Conservation (phyloP, 495 filamentous ascomycete genomes). For the Penicillium desertorum region DNA sequence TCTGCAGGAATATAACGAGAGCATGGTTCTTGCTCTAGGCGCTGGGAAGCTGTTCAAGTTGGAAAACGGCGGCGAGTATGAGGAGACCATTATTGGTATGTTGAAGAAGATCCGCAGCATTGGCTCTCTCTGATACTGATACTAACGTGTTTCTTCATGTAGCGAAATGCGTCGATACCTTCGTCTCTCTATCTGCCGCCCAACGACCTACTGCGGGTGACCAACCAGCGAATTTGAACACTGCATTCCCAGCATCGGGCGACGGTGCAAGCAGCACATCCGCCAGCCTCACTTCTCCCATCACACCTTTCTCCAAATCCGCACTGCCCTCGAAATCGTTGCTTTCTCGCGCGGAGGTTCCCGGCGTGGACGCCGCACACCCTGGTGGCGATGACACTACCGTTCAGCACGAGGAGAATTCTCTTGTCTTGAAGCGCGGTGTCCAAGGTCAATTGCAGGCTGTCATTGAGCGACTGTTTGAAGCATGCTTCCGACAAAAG, state of each 20-base stretch:
- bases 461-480: slow-evolving; percentile 86
- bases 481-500: slow-evolving; percentile 81
- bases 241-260: slow-evolving; percentile 62
- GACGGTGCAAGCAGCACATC: slow-evolving; percentile 66
- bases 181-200: slow-evolving; percentile 79
- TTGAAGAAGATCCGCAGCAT: slow-evolving; percentile 8
- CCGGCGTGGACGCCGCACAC: slow-evolving; percentile 54
- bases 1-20: slow-evolving; percentile 97
- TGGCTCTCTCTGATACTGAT: not conserved
- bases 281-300: slow-evolving; percentile 75
- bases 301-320: slow-evolving; percentile 90
- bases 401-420: slow-evolving; percentile 52
- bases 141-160: slow-evolving; percentile 10
- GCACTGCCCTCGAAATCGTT: slow-evolving; percentile 88
- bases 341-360: slow-evolving; percentile 75
- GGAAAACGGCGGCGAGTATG: slow-evolving; percentile 89
- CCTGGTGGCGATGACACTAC: slow-evolving; percentile 55
- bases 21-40: slow-evolving; percentile 95
- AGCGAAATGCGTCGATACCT: slow-evolving; percentile 96
- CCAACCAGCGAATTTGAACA: slow-evolving; percentile 66
- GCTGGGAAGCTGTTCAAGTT: slow-evolving; percentile 95
- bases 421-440: slow-evolving; percentile 53
- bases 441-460: slow-evolving; percentile 72
- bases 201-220: slow-evolving; percentile 59
- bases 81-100: slow-evolving; percentile 90